Conservation (phyloP, 2,329 filamentous ascomycete species). For the Chaetomiaceae sp. region DNA sequence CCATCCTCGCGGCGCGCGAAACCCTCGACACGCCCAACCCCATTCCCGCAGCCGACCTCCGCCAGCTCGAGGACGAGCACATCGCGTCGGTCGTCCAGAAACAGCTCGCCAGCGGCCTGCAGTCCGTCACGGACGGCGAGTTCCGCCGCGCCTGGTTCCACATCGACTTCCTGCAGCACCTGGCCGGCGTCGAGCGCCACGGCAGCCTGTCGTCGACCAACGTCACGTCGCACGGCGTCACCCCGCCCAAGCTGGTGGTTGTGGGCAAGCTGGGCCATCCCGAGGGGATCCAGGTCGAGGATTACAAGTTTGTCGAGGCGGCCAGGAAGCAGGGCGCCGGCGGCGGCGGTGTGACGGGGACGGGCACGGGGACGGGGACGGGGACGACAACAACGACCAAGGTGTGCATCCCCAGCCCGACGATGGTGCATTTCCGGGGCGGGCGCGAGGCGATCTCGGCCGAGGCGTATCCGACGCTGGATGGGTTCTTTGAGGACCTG, state of each 20-base stretch:
- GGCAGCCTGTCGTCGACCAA: constrained; percentile 42
- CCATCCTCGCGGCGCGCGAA: constrained; percentile 46
- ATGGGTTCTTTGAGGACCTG: constrained; percentile 53
- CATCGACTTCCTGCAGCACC: constrained; percentile 53
- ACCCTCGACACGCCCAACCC: constrained; percentile 40
- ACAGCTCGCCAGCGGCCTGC: constrained; percentile 46
- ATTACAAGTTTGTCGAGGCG: constrained; percentile 50
- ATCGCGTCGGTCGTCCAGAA: constrained; percentile 45
- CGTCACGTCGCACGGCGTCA: constrained; percentile 45
- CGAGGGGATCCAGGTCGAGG: constrained; percentile 51
- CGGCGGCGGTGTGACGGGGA: constrained; percentile 35
- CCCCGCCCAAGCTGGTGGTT: constrained; percentile 51
- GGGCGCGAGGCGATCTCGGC: constrained; percentile 49
- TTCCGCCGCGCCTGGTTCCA: constrained; percentile 56
- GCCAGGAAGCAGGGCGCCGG: constrained; percentile 32
- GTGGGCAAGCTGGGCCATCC: constrained; percentile 52
- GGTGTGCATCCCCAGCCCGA: constrained; percentile 54
- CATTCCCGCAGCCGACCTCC: constrained; percentile 41
- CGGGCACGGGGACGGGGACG: too few relatives aligned
- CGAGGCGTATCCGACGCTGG: constrained; percentile 50
- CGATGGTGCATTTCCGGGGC: constrained; percentile 58
- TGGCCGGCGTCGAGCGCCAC: constrained; percentile 49
- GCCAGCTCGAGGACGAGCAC: constrained; percentile 47
- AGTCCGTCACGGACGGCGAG: constrained; percentile 52
- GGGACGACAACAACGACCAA: constrained; percentile 37